These are phyloP conservation scores for Fusarium staphyleae DNA, from an alignment of 2,329 filamentous ascomycete species.

Conservation along the genomic window DNA sequence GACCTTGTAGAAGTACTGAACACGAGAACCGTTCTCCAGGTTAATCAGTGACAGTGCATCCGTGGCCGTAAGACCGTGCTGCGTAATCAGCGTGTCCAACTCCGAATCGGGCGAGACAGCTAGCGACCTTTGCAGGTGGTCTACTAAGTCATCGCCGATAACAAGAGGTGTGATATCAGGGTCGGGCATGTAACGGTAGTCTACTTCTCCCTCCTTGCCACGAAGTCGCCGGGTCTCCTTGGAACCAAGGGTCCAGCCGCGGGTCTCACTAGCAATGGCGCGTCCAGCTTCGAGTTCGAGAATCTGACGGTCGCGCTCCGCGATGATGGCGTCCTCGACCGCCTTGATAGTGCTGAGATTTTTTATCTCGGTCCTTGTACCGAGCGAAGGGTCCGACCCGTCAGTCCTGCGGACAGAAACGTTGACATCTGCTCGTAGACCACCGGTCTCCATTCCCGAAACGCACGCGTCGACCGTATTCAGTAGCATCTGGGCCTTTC, in stretches of 20 bases:
- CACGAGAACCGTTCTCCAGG: slow-evolving; percentile 77
- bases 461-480: slow-evolving; percentile 84
- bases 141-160: slow-evolving; percentile 74
- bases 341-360: slow-evolving; percentile 95
- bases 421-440: slow-evolving; percentile 91
- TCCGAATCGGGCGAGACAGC: slow-evolving; percentile 77
- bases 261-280: slow-evolving; percentile 81
- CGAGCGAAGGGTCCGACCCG: slow-evolving; percentile 60
- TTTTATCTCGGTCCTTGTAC: slow-evolving; percentile 95
- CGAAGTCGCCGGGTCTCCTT: slow-evolving; percentile 82
- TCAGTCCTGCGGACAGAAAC: slow-evolving; percentile 77
- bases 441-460: slow-evolving; percentile 91
- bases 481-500: slow-evolving; percentile 85
- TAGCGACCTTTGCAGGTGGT: slow-evolving; percentile 66
- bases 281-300: slow-evolving; percentile 77
- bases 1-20: slow-evolving; percentile 82
- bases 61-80: slow-evolving; percentile 76
- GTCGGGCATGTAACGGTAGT: slow-evolving; percentile 99
- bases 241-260: slow-evolving; percentile 88
- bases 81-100: slow-evolving; percentile 64
- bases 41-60: slow-evolving; percentile 83
- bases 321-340: slow-evolving; percentile 91
- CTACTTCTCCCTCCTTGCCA: slow-evolving; percentile 95
- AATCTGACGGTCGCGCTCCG: slow-evolving; percentile 91
- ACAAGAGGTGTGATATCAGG: slow-evolving; percentile 84